Evolutionary conservation across 805 yeast species (phyloP).

Genomic region (Spathaspora gorwiae): DNA sequence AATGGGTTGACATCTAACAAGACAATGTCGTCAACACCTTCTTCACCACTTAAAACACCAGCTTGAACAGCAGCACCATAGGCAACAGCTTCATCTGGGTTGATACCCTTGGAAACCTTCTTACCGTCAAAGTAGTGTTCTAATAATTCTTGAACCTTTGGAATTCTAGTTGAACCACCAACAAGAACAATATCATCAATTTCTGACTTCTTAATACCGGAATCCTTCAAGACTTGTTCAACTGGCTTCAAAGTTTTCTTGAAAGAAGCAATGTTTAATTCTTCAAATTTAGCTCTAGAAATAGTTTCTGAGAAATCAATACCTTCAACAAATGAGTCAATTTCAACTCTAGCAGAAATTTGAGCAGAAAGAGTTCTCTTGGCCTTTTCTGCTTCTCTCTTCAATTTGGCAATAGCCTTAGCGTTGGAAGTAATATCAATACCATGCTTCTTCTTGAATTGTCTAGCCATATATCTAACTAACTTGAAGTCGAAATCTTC

Average conservation of each 20-base stretch:
- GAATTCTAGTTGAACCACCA: constrained; percentile 50
- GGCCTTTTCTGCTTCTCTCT: constrained; percentile 48
- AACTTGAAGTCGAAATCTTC: constrained; percentile 45
- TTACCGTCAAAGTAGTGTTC: constrained; percentile 53
- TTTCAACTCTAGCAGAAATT: constrained; percentile 39
- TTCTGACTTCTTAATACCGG: constrained; percentile 41
- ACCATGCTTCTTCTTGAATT: constrained; percentile 43
- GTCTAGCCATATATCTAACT: constrained; percentile 39
- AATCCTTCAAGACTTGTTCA: constrained; percentile 43
- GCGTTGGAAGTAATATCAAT: constrained; percentile 37
- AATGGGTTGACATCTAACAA: constrained; percentile 97
- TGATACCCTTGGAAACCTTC: constrained; percentile 45
- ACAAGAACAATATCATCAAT: constrained; percentile 45
- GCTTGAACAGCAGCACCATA: constrained; percentile 95
- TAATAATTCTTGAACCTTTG: constrained; percentile 46
- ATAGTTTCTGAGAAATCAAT: constrained; percentile 44
- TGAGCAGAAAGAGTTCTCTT: constrained; percentile 46
- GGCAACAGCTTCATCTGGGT: constrained; percentile 49
- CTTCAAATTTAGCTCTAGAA: constrained; percentile 47
- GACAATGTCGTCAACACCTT: constrained; percentile 91
- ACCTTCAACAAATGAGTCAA: constrained; percentile 46
- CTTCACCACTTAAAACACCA: constrained; percentile 96
- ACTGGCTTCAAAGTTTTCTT: constrained; percentile 45
- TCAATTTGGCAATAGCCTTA: constrained; percentile 43
- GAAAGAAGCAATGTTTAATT: constrained; percentile 42